phyloP scores from a whole-genome alignment of 306 rosid genomes.

The Castanospermum australe region DNA sequence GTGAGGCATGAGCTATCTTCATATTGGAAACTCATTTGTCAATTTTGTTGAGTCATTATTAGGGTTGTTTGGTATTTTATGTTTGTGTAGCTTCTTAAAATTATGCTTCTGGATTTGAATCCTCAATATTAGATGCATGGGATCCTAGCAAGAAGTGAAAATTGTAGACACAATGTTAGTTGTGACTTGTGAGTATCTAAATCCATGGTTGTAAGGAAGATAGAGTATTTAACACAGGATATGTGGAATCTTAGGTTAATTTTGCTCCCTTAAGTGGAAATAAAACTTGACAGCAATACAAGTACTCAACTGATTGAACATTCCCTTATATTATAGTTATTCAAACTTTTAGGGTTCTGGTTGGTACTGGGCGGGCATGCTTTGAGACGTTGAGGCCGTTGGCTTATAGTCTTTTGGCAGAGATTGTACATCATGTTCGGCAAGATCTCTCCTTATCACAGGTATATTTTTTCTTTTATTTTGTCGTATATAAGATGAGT shows the following conservation, averaged over 20 bases:
- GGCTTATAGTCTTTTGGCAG: conserved; percentile 97
- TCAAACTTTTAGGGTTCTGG: conserved; percentile 70
- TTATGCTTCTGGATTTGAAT: conserved; percentile 3
- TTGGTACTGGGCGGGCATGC: conserved; percentile 98
- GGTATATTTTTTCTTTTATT: conserved; percentile 42
- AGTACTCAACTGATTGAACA: conserved; percentile 15
- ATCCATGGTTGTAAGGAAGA: conserved; percentile 18
- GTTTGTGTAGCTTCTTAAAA: neutral
- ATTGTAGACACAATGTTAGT: neutral
- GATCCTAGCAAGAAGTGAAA: neutral
- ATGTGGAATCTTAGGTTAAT: neutral
- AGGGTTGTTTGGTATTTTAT: neutral
- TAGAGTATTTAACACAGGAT: neutral
- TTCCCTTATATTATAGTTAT: conserved; percentile 24
- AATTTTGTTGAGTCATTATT: neutral
- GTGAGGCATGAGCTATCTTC: neutral
- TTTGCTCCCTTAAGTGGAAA: neutral
- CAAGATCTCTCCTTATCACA: conserved; percentile 84
- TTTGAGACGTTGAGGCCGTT: conserved; percentile 94
- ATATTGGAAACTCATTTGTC: neutral
- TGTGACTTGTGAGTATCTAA: conserved; percentile 1
- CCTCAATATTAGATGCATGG: neutral
- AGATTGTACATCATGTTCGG: conserved; percentile 99
- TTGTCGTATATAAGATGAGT: conserved; percentile 14
- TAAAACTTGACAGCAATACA: neutral